These are phyloP conservation scores for Pythium sp. DNA, from an alignment of 352 stramenopile species.

Conservation along the genomic window DNA sequence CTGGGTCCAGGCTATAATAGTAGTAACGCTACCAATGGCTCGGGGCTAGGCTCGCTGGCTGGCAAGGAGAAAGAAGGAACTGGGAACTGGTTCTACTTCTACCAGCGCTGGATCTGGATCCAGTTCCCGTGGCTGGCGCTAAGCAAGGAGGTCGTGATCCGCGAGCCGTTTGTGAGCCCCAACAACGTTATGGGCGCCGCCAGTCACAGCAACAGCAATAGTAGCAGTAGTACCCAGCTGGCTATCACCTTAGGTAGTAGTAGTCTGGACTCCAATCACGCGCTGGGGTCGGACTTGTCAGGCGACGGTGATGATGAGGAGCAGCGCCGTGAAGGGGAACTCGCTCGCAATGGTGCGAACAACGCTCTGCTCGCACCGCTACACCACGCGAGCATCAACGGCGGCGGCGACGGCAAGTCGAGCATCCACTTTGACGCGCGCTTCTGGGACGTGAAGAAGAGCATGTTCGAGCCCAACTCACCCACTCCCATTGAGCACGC, in stretches of 20 bases:
- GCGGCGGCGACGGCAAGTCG: conserved; percentile 11
- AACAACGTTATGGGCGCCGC: conserved; percentile 20
- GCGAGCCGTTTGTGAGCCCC: conserved; percentile 39
- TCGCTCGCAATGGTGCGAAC: conserved; percentile 3
- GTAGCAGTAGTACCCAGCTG: not conserved
- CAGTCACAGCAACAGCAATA: not conserved
- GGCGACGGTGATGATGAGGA: conserved; percentile 27
- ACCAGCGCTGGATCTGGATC: conserved; percentile 92
- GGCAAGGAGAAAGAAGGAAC: conserved; percentile 43
- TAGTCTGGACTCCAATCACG: not conserved
- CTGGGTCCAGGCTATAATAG: conserved; percentile 14
- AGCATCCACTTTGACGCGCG: conserved; percentile 47
- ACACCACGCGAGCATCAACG: not conserved
- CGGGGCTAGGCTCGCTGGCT: conserved; percentile 14
- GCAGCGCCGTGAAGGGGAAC: conserved; percentile 4
- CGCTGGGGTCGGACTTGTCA: not conserved
- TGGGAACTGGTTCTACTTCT: conserved; percentile 84
- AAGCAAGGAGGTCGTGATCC: conserved; percentile 55
- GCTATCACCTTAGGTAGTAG: not conserved
- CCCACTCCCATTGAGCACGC: conserved; percentile 18
- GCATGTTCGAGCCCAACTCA: conserved; percentile 40
- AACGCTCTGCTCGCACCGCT: conserved; percentile 7
- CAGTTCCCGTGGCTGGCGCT: conserved; percentile 92
- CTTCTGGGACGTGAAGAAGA: conserved; percentile 74
- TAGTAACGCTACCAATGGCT: not conserved